Conservation (phyloP, 495 filamentous ascomycete species). For the Diplogelasinospora grovesii region DNA sequence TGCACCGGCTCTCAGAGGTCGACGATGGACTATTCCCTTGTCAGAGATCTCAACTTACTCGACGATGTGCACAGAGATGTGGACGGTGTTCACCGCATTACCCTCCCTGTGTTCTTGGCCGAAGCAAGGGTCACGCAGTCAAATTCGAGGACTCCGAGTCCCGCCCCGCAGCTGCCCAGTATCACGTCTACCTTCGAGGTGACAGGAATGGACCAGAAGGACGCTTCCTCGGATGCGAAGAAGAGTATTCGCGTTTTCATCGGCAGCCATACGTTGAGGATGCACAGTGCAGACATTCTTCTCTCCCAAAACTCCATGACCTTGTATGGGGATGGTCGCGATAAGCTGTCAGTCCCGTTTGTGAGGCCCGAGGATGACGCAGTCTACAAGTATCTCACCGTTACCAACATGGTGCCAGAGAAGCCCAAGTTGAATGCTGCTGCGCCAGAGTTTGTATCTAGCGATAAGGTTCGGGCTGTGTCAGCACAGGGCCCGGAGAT, state of each 20-base stretch:
- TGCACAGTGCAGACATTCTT: constrained; percentile 83
- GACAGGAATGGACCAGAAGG: constrained; percentile 41
- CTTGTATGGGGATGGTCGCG: constrained; percentile 77
- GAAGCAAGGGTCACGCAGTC: constrained; percentile 78
- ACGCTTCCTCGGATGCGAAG: constrained; percentile 38
- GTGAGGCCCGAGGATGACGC: constrained; percentile 86
- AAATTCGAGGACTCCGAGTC: constrained; percentile 65
- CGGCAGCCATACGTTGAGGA: constrained; percentile 78
- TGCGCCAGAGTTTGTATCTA: constrained; percentile 40
- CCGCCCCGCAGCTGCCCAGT: constrained; percentile 70
- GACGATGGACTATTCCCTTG: constrained; percentile 61
- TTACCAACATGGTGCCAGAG: constrained; percentile 44
- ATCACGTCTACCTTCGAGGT: constrained; percentile 75
- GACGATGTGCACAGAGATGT: constrained; percentile 57
- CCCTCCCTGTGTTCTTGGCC: constrained; percentile 77
- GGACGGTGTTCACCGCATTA: constrained; percentile 59
- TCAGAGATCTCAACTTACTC: constrained; percentile 64
- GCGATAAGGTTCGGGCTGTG: constrained; percentile 24
- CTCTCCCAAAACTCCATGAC: constrained; percentile 87
- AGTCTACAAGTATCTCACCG: constrained; percentile 69
- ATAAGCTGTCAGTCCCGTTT: constrained; percentile 86
- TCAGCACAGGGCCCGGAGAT: constrained; percentile 12
- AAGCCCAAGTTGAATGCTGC: constrained; percentile 44
- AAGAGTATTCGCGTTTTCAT: constrained; percentile 70
- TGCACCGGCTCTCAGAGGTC: constrained; percentile 91